Conservation (phyloP, 805 yeast species). For the Ogataea pini region DNA sequence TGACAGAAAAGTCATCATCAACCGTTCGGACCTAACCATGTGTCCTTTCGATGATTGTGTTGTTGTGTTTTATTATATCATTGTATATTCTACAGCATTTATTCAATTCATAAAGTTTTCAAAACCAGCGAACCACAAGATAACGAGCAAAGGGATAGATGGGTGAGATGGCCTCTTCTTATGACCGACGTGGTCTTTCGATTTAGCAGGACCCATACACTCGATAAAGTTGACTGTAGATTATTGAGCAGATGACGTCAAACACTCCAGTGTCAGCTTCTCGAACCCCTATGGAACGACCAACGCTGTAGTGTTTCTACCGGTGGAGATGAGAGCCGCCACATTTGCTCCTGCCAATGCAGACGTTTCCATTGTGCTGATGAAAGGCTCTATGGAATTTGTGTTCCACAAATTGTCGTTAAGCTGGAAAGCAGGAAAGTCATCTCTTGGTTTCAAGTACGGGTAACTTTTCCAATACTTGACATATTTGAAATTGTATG, state of each 20-base stretch:
- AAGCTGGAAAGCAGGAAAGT: slow-evolving; percentile 25
- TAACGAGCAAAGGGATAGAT: background rate
- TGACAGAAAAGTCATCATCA: too few relatives aligned
- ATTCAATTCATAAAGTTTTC: too few relatives aligned
- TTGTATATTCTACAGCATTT: slow-evolving; percentile 7
- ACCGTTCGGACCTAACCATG: background rate
- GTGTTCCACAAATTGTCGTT: slow-evolving; percentile 40
- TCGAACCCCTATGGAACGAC: slow-evolving; percentile 24
- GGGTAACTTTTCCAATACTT: slow-evolving; percentile 51
- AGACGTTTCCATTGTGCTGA: slow-evolving; percentile 54
- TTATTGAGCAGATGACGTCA: too few relatives aligned
- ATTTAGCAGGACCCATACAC: too few relatives aligned
- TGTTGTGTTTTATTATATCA: slow-evolving; percentile 5
- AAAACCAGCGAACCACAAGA: too few relatives aligned
- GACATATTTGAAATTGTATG: slow-evolving; percentile 28
- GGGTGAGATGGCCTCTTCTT: too few relatives aligned
- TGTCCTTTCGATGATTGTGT: background rate
- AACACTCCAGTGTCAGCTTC: too few relatives aligned
- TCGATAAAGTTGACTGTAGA: too few relatives aligned
- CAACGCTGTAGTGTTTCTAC: slow-evolving; percentile 30
- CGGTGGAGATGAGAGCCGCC: slow-evolving; percentile 42
- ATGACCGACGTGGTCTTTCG: too few relatives aligned
- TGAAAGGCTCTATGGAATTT: slow-evolving; percentile 46
- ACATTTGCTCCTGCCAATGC: slow-evolving; percentile 51
- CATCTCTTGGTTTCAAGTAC: slow-evolving; percentile 32